phyloP scores from a whole-genome alignment of 208 protist species.

The Entamoeba histolytica region DNA sequence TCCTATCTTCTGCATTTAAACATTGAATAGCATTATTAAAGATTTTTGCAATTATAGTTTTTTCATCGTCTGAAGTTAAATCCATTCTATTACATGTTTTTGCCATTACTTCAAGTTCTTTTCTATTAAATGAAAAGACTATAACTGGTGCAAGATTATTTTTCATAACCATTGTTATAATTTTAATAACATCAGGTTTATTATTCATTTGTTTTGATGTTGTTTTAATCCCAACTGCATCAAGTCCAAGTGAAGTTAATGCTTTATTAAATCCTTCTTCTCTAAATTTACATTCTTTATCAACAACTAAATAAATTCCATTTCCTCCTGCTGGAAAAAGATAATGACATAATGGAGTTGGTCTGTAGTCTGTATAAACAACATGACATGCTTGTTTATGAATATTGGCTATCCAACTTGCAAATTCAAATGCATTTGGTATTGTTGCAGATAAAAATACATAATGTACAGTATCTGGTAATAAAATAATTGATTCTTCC shows the following conservation, averaged over 20 bases:
- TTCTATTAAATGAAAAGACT: constrained; percentile 89
- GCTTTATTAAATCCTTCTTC: constrained; percentile 5
- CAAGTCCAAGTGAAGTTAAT: neutral
- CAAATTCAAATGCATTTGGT: constrained; percentile 97
- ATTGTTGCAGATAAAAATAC: constrained; percentile 99
- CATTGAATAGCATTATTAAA: neutral
- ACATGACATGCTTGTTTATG: constrained; percentile 78
- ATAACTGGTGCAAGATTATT: constrained; percentile 83
- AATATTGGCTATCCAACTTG: constrained; percentile 77
- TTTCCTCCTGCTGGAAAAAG: constrained; percentile 20
- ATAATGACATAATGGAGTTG: constrained; percentile 80
- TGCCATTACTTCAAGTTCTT: constrained; percentile 63
- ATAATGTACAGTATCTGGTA: constrained; percentile 81
- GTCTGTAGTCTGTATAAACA: constrained; percentile 94
- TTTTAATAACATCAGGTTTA: constrained; percentile 29
- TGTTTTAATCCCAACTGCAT: neutral
- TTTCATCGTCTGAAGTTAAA: neutral
- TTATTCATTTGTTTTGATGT: neutral
- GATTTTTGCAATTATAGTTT: neutral
- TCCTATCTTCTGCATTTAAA: neutral
- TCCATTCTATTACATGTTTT: neutral
- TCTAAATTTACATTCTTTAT: constrained; percentile 52
- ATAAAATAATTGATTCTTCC: constrained; percentile 97
- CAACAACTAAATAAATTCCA: constrained; percentile 78
- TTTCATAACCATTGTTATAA: constrained; percentile 84